A percentile compares a stretch with the other conserved stretches of the same genome.
Evolutionary conservation across 805 yeast species (phyloP).

Genomic region (Lipomyces orientalis): DNA sequence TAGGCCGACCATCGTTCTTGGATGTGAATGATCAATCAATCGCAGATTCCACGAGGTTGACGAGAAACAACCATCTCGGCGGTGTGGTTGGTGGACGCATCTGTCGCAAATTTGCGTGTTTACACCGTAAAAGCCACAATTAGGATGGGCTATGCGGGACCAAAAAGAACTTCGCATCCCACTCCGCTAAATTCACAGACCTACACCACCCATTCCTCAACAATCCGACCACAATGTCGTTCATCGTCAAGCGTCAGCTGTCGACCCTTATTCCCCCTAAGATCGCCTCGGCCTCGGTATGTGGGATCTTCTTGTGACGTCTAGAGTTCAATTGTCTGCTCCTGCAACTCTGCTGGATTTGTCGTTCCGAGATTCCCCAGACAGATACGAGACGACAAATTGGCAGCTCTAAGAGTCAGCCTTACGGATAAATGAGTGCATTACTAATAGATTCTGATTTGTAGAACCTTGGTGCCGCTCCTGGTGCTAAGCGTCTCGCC

Average conservation of each 20-base stretch:
- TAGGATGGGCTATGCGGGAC: too few species aligned
- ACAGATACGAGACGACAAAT: background rate
- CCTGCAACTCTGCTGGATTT: background rate
- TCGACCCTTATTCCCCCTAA: constrained; percentile 98
- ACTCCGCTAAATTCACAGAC: background rate
- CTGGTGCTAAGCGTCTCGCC: constrained; percentile 95
- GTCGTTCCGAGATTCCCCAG: background rate
- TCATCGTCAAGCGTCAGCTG: constrained; percentile 87
- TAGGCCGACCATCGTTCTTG: constrained; percentile 26
- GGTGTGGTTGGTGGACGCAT: constrained; percentile 28
- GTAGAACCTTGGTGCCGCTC: constrained; percentile 90
- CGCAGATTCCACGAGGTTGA: background rate
- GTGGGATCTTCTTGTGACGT: constrained; percentile 44
- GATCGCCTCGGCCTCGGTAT: constrained; percentile 92
- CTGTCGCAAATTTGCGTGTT: background rate
- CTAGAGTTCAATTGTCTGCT: background rate
- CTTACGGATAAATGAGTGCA: background rate
- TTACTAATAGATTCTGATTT: background rate
- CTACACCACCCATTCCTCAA: background rate
- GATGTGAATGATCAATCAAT: background rate
- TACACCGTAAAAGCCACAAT: constrained; percentile 7
- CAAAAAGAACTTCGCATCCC: background rate
- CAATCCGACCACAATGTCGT: constrained; percentile 60
- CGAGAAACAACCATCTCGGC: constrained; percentile 3
- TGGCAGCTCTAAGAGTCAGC: background rate